A percentile compares a stretch with the other conserved stretches of the same genome.
These are phyloP conservation scores for Hymenoscyphus albidus DNA, from an alignment of 2,329 filamentous ascomycete genomes.

Conservation along the genomic window DNA sequence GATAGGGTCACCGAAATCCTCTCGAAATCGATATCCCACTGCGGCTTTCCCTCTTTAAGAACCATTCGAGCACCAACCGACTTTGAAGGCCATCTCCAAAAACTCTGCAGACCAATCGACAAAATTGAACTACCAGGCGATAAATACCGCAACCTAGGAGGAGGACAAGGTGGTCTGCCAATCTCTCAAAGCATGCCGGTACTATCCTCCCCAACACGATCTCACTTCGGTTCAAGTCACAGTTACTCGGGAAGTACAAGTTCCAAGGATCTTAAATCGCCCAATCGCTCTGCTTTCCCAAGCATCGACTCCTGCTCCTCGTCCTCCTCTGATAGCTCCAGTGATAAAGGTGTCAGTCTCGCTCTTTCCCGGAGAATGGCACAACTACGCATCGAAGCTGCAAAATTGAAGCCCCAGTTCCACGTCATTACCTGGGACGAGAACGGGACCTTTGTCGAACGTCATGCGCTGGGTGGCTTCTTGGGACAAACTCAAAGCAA, in stretches of 20 bases:
- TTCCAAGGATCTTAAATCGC: conserved; percentile 18
- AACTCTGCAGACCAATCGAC: conserved; percentile 52
- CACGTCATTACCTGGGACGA: conserved; percentile 51
- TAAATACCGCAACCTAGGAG: conserved; percentile 26
- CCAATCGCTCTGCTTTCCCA: conserved; percentile 24
- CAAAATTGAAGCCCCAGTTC: conserved; percentile 51
- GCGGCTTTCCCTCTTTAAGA: conserved; percentile 59
- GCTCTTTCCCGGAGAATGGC: conserved; percentile 57
- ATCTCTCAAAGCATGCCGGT: conserved; percentile 21
- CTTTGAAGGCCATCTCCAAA: conserved; percentile 64
- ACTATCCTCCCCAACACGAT: conserved; percentile 18
- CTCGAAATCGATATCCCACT: conserved; percentile 56
- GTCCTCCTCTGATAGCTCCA: not conserved
- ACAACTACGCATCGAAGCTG: conserved; percentile 60
- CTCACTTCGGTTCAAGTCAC: conserved; percentile 18
- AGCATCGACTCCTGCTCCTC: conserved; percentile 14
- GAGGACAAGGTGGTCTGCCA: conserved; percentile 26
- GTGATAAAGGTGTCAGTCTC: conserved; percentile 38
- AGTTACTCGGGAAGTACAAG: conserved; percentile 12
- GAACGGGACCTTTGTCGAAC: conserved; percentile 47
- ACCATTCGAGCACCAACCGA: conserved; percentile 64
- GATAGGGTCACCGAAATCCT: conserved; percentile 58
- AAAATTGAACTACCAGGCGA: conserved; percentile 30
- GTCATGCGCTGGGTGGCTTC: conserved; percentile 56
- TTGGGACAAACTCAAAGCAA: conserved; percentile 56